These are phyloP conservation scores for Actinomortierella wolfii DNA, from an alignment of 371 early-diverging fungal genomes.

Conservation along the genomic window DNA sequence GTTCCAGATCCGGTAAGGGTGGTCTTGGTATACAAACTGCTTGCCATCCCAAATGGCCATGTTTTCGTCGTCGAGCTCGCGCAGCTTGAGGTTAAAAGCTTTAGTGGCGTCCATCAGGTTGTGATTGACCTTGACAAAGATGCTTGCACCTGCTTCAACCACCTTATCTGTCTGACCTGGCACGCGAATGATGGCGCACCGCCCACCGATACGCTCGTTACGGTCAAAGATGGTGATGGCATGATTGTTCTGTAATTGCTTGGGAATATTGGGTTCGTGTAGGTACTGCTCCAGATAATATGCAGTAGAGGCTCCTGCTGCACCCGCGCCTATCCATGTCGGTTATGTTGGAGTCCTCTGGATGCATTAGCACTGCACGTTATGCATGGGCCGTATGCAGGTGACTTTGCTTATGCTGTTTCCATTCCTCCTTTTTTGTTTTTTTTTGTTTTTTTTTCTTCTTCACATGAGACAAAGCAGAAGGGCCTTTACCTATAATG, in stretches of 20 bases:
- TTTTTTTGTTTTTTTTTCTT: not conserved
- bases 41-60: conserved; percentile 60
- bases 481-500: conserved; percentile 45
- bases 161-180: conserved; percentile 43
- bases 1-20: conserved; percentile 52
- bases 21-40: conserved; percentile 56
- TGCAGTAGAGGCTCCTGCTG: conserved; percentile 65
- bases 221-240: conserved; percentile 58
- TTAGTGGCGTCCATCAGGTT: conserved; percentile 58
- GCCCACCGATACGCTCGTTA: conserved; percentile 57
- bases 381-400: no score
- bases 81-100: conserved; percentile 53
- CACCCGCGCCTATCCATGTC: conserved; percentile 58
- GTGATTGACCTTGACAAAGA: conserved; percentile 64
- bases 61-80: conserved; percentile 30
- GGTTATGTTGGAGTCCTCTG: no score
- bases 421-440: not conserved
- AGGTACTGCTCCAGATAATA: conserved; percentile 58
- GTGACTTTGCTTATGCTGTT: no score
- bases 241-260: conserved; percentile 22
- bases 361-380: no score
- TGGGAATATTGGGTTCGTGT: conserved; percentile 21
- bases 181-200: conserved; percentile 52
- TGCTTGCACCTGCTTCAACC: conserved; percentile 66
- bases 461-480: not conserved